Base-by-base conservation (phyloP, 305 asterid species). In the Withania somnifera region DNA sequence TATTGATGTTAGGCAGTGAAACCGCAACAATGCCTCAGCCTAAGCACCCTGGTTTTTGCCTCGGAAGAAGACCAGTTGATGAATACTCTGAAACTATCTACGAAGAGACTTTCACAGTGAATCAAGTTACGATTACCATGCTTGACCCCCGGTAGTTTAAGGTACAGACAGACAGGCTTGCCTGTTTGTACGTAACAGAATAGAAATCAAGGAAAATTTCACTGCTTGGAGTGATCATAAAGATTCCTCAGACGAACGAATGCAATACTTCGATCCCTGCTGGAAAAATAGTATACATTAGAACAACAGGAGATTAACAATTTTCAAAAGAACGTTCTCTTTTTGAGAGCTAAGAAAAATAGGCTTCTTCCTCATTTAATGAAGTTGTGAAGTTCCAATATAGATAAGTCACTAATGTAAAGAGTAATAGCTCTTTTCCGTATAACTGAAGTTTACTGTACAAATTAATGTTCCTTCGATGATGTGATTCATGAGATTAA, bases 1-100 rank as follows among this genome's bases (percentile, higher is more conserved):
- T 91, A 0, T 32, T 93, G 54, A 92, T 91, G 97, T 81, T 93
- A 40, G 89, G 91, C 87, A 92, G 95, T 26, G 93, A 92, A 66
- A 69, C 51, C 30, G 87, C 86, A 0, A 79, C 94, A 1, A 86
- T 92, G 89, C 88, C 91, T 20, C 93, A 90, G 83, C 97, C 97
- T 76, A 91, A 86, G 54, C 81, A 88, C 73, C 97, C 97, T 0
- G 97, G 95, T 7, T 93, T 90, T 80, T 90, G 90, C 82, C 83
- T 92, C 13, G 93, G 92, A 81, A 82, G 88, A 56, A 82, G 90
- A 47, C 87, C 90, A 1, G 81, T 22, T 5, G 88, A 92, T 5
- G 57, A 47, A 5, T 89, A 89, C 24, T 89, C 94, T 3, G 85
- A 90, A 36, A 84, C 90, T 3, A 79, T 85, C 32, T 85, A 84